Evolutionary conservation across 73 alveolate species (phyloP).

Genomic region (Paramecium tetraurelia): DNA sequence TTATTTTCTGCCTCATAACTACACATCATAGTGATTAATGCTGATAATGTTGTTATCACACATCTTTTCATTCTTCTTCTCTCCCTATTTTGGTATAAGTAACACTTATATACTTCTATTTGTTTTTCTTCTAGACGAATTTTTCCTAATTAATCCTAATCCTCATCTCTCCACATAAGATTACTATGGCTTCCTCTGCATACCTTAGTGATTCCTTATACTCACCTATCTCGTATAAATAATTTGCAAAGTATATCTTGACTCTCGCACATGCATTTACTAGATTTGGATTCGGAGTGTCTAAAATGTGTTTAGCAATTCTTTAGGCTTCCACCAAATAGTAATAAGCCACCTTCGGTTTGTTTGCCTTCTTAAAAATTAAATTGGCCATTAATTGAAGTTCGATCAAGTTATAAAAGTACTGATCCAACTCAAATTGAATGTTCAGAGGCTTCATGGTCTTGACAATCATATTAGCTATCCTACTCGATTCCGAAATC

Average conservation of each 20-base stretch:
- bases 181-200: slow-evolving; percentile 1
- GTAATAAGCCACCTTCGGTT: slow-evolving; percentile 27
- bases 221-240: neutral
- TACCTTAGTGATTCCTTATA: neutral
- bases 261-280: slow-evolving; percentile 27
- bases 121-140: neutral
- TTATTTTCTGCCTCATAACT: slow-evolving; percentile 3
- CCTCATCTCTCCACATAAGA: slow-evolving; percentile 37
- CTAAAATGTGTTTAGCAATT: neutral
- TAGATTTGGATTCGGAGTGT: slow-evolving; percentile 28
- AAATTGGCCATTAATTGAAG: neutral
- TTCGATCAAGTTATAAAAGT: neutral
- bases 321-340: slow-evolving; percentile 41
- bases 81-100: neutral
- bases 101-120: neutral
- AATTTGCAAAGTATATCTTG: slow-evolving; percentile 8
- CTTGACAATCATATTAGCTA: neutral
- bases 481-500: neutral
- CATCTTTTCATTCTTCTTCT: slow-evolving; percentile 25
- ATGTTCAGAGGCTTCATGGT: neutral
- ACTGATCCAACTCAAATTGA: slow-evolving; percentile 27
- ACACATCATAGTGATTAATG: neutral
- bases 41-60: slow-evolving; percentile 4
- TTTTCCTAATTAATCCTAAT: slow-evolving; percentile 32
- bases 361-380: neutral